Evolutionary conservation across 192 early-diverging fungal species (phyloP).

Genomic region (Coemansia sp.): DNA sequence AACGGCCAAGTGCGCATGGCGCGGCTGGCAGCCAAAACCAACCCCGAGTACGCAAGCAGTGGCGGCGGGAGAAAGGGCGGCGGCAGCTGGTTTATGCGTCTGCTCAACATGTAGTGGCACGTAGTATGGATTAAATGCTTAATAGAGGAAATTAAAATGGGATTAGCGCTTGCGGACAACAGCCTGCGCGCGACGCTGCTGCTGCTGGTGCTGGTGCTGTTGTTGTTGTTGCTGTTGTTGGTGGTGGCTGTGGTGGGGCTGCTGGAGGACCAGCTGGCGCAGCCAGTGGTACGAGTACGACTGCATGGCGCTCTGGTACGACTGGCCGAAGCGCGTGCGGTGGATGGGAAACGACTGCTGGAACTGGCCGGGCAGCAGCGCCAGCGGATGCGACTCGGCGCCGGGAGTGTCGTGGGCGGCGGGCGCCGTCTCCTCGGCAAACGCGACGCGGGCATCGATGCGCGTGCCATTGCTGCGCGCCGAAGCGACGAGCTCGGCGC

Average conservation of each 20-base stretch:
- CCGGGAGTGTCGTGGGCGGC: too few relatives aligned
- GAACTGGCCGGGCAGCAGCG: constrained; percentile 46
- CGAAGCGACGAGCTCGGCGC: constrained; percentile 15
- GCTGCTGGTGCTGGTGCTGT: not conserved
- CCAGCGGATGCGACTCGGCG: constrained; percentile 27
- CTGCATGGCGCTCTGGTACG: constrained; percentile 20
- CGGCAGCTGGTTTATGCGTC: constrained; percentile 10
- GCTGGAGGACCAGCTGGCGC: constrained; percentile 16
- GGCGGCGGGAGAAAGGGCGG: not conserved
- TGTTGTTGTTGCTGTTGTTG: constrained; percentile 15
- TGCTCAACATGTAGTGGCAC: constrained; percentile 5
- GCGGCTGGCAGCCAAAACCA: constrained; percentile 9
- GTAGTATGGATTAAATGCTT: not conserved
- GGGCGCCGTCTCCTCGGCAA: constrained; percentile 7
- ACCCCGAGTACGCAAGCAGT: constrained; percentile 8
- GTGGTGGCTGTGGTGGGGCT: too few relatives aligned
- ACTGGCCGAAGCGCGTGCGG: constrained; percentile 36
- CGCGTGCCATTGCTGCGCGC: not conserved
- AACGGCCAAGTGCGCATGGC: constrained; percentile 13
- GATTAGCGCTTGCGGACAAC: not conserved
- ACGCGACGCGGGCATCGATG: constrained; percentile 21
- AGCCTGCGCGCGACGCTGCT: not conserved
- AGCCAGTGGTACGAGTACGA: constrained; percentile 36
- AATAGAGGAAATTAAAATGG: not conserved
- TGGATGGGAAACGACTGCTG: constrained; percentile 38